A percentile compares a stretch with the other conserved stretches of the same genome.
Evolutionary conservation across 2,329 filamentous ascomycete species (phyloP).

Genomic region (Calonectria naviculata): DNA sequence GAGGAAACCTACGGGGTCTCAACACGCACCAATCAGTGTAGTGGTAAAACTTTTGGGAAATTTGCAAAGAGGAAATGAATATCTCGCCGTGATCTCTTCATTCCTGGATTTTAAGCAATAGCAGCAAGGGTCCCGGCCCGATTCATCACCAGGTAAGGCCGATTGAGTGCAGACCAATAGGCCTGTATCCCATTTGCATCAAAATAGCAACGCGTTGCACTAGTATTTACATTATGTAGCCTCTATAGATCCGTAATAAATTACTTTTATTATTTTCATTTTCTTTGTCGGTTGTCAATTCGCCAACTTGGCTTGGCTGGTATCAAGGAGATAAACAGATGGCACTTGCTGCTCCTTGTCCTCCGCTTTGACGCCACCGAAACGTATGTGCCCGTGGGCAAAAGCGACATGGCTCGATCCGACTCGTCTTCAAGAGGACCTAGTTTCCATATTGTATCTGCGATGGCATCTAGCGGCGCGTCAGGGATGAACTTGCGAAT

Average conservation of each 20-base stretch:
- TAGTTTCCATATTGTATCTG: constrained; percentile 1
- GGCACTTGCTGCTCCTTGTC: constrained; percentile 4
- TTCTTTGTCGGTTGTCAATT: neutral
- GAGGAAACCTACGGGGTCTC: too few species aligned
- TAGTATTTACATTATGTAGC: too few species aligned
- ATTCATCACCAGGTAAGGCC: too few species aligned
- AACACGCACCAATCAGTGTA: too few species aligned
- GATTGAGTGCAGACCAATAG: too few species aligned
- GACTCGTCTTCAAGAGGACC: neutral
- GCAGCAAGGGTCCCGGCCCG: too few species aligned
- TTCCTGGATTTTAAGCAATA: too few species aligned
- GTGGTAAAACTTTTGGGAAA: too few species aligned
- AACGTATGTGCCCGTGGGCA: constrained; percentile 15
- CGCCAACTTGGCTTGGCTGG: neutral
- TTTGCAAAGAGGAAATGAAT: too few species aligned
- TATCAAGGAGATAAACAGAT: constrained; percentile 11
- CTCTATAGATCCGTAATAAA: neutral
- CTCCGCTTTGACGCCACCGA: constrained; percentile 13
- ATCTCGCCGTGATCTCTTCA: too few species aligned
- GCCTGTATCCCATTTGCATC: too few species aligned
- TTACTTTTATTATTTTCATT: neutral
- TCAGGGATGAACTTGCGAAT: constrained; percentile 7
- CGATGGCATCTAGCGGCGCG: neutral
- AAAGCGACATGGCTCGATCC: constrained; percentile 4
- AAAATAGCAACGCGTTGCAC: too few species aligned